These are phyloP conservation scores for Sonneratia caseolaris DNA, from an alignment of 345 rosid genomes.

Conservation along the genomic window DNA sequence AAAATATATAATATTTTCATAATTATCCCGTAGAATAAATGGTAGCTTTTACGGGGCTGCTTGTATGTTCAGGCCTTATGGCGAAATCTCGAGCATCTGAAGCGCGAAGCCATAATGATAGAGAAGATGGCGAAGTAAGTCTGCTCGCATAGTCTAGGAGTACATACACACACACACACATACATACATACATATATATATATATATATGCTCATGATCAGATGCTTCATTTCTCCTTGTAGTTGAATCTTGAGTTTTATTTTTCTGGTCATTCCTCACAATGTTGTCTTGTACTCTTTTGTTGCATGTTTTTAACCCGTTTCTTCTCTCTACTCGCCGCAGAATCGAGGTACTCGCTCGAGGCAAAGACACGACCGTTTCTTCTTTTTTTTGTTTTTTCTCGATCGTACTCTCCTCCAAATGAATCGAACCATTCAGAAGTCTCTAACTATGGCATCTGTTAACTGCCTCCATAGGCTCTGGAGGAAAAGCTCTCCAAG, in stretches of 20 bases:
- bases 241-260: no score
- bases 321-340: not conserved
- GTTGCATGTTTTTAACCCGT: constrained; percentile 7
- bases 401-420: no score
- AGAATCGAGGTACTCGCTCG: constrained; percentile 22
- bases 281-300: not conserved
- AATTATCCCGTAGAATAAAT: no score
- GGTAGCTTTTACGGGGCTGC: not conserved
- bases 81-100: constrained; percentile 14
- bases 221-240: not conserved
- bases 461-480: constrained; percentile 9
- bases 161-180: no score
- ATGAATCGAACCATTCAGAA: not conserved
- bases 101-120: constrained; percentile 18
- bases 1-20: no score
- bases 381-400: not conserved
- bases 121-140: constrained; percentile 17
- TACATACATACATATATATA: no score
- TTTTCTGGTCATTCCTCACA: not conserved
- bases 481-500: constrained; percentile 15
- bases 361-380: not conserved
- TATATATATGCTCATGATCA: not conserved
- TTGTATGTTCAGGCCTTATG: constrained; percentile 10
- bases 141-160: not conserved
- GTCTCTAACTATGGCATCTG: not conserved